Evolutionary conservation across 2,329 filamentous ascomycete species (phyloP).

Genomic region (Cladosporium phlei): DNA sequence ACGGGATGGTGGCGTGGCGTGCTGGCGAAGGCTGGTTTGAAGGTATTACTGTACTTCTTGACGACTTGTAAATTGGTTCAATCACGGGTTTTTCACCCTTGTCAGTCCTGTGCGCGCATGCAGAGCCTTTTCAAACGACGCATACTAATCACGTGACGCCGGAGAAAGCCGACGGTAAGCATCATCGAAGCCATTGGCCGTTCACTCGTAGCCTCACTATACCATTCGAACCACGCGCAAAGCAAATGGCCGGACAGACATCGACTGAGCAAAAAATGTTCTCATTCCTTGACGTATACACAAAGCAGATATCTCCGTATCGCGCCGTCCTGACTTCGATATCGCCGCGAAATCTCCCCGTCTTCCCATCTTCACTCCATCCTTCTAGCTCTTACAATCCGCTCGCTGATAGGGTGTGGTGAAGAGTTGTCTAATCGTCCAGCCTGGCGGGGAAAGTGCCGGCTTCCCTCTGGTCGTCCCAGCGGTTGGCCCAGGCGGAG

Average conservation of each 20-base stretch:
- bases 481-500: constrained; percentile 85
- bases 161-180: constrained; percentile 1
- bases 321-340: too few relatives aligned
- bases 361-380: too few relatives aligned
- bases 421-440: constrained; percentile 41
- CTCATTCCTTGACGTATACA: constrained; percentile 9
- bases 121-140: too few relatives aligned
- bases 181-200: constrained; percentile 10
- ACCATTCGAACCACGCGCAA: too few relatives aligned
- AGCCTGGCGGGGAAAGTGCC: constrained; percentile 53
- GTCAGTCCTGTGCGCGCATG: too few relatives aligned
- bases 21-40: too few relatives aligned
- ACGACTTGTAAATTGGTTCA: too few relatives aligned
- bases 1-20: too few relatives aligned
- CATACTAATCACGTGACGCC: constrained; percentile 10
- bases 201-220: background rate
- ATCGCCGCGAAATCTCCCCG: constrained; percentile 2
- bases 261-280: constrained; percentile 11
- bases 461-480: constrained; percentile 85
- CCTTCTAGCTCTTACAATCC: constrained; percentile 8
- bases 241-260: too few relatives aligned
- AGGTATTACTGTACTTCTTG: constrained; percentile 11
- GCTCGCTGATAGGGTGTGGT: too few relatives aligned
- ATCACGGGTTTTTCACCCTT: too few relatives aligned
- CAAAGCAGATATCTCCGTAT: constrained; percentile 7